These are phyloP conservation scores for Clitopilus passeckerianus DNA, from an alignment of 768 basidiomycete species.

Conservation along the genomic window DNA sequence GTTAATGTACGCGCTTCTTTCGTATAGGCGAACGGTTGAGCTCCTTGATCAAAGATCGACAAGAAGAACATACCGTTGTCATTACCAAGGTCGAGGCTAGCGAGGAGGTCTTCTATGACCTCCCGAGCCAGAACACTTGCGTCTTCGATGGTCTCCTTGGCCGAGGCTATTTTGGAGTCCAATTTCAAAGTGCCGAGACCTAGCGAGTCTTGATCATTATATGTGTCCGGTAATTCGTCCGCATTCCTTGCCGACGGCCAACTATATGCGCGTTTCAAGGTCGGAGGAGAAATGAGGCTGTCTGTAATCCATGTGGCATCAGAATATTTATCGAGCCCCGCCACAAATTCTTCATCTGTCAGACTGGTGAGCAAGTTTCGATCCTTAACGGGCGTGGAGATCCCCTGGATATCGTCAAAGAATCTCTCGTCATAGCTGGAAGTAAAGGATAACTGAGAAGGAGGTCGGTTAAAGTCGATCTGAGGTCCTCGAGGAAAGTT, in stretches of 20 bases:
- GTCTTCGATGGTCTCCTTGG: neutral
- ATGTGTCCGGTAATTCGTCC: neutral
- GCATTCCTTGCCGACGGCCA: neutral
- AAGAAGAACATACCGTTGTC: constrained; percentile 6
- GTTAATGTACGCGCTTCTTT: constrained; percentile 3
- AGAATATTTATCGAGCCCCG: neutral
- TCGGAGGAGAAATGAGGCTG: constrained; percentile 40
- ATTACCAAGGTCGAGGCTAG: constrained; percentile 10
- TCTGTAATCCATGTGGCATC: constrained; percentile 32
- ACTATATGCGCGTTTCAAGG: constrained; percentile 14
- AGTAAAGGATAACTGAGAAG: constrained; percentile 28
- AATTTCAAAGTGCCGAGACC: constrained; percentile 3
- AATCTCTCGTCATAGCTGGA: constrained; percentile 13
- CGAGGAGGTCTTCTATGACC: constrained; percentile 12
- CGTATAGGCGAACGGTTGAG: neutral
- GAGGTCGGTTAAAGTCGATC: constrained; percentile 35
- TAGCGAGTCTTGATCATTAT: constrained; percentile 1
- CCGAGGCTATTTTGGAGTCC: neutral
- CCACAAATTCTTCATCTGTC: neutral
- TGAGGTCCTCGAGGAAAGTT: constrained; percentile 16
- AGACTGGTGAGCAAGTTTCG: neutral
- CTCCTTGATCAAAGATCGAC: neutral
- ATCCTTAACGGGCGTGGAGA: constrained; percentile 25
- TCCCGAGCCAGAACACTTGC: neutral
- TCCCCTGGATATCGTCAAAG: constrained; percentile 16